A percentile compares a stretch with the other conserved stretches of the same genome.
Evolutionary conservation across 2,329 filamentous ascomycete genomes (phyloP).

Genomic region (Penicillium sp.): DNA sequence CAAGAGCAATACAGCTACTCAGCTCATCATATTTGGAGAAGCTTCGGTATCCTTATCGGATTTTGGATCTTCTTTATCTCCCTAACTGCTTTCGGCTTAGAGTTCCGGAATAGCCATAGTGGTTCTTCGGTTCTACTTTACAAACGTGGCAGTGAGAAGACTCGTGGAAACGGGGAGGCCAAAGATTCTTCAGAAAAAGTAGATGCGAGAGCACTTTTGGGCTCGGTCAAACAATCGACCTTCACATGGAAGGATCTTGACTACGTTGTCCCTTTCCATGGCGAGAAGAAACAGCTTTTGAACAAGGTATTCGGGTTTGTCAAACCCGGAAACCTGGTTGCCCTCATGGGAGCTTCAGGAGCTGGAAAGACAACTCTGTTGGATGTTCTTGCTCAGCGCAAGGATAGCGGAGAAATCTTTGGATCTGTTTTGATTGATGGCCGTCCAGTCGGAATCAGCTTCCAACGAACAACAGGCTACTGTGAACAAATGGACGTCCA

Average conservation of each 20-base stretch:
- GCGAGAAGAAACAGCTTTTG: conserved; percentile 50
- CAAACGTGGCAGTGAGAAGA: conserved; percentile 33
- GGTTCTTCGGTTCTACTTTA: conserved; percentile 36
- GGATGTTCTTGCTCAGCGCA: conserved; percentile 45
- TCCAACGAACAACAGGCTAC: conserved; percentile 53
- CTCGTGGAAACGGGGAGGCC: neutral
- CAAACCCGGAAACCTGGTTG: conserved; percentile 71
- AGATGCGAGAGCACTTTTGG: conserved; percentile 11
- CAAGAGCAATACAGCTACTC: conserved; percentile 54
- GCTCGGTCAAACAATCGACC: conserved; percentile 66
- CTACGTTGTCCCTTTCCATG: conserved; percentile 58
- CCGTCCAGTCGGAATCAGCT: conserved; percentile 43
- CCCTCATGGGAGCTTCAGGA: conserved; percentile 79
- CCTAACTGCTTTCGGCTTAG: conserved; percentile 72
- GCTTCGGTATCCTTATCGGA: conserved; percentile 74
- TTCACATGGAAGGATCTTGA: conserved; percentile 82
- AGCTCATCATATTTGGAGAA: conserved; percentile 60
- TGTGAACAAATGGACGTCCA: conserved; percentile 65
- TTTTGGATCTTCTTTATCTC: conserved; percentile 74
- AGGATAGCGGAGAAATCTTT: conserved; percentile 44
- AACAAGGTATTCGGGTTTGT: conserved; percentile 68
- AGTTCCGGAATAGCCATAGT: conserved; percentile 49
- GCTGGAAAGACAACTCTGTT: conserved; percentile 57
- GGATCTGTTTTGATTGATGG: conserved; percentile 47
- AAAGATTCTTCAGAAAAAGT: neutral